phyloP scores from a whole-genome alignment of 257 asterid species.

The Solanum dulcamara region DNA sequence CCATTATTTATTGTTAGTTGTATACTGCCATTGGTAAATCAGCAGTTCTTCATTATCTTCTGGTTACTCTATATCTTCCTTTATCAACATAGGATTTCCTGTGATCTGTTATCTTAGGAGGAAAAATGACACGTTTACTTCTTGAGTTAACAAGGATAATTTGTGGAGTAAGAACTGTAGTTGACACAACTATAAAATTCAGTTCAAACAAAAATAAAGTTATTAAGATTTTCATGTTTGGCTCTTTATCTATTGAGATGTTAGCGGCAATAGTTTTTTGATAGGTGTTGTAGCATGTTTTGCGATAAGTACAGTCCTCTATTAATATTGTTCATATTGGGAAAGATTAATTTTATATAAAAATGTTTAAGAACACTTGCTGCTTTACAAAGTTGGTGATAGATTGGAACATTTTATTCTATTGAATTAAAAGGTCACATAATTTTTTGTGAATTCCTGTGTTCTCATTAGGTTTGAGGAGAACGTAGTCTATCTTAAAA shows the following conservation, averaged over 20 bases:
- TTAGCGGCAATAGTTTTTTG: background rate
- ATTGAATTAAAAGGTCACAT: background rate
- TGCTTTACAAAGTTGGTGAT: background rate
- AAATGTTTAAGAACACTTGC: background rate
- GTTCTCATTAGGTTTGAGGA: background rate
- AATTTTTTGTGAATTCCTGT: background rate
- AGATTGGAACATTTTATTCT: background rate
- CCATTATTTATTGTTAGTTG: background rate
- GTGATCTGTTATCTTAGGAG: background rate
- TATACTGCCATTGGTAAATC: background rate
- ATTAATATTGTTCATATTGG: background rate
- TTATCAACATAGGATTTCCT: background rate
- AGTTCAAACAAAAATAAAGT: background rate
- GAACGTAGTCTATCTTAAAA: background rate
- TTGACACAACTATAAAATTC: background rate
- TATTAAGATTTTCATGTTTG: background rate
- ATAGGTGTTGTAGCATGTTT: background rate
- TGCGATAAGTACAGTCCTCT: background rate
- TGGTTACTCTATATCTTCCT: background rate
- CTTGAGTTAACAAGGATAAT: background rate
- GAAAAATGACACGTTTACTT: background rate
- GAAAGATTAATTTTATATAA: background rate
- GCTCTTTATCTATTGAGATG: background rate
- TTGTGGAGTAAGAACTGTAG: background rate
- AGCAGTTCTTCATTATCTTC: background rate